Evolutionary conservation across 148 eudicot species (phyloP), one percentile per base, ranked within the genome.

Genomic region (Pharnaceum exiguum): DNA sequence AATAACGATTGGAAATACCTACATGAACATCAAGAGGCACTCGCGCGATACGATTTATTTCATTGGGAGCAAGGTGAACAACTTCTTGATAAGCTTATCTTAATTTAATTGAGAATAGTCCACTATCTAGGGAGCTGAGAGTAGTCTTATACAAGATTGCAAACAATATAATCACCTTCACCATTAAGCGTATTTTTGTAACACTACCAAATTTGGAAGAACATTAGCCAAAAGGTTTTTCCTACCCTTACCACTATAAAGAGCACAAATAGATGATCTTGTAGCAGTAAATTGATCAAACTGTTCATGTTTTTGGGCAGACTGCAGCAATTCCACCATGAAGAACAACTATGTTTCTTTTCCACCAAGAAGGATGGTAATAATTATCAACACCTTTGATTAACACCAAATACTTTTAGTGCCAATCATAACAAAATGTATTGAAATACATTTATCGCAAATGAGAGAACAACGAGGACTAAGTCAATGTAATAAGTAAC

Each of bases 161-260:
- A 93, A 71, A 69, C n/a, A n/a, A n/a, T n/a, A n/a, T 93, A 93
- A 38, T 96, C 90, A 59, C 90, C 83, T 77, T 93, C 95, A 79
- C 88, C 98, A 74, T 85, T 79, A 38, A 88, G 82, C 67, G 74
- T 75, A 67, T 88, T n/a, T 93, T 69, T 93, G 98, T 68, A 96
- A 93, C 73, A 81, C 95, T 1, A 95, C 98, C 75, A 93, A 74
- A 77, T 85, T 85, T 45, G 98, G 98, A 57, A 93, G 93, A 18
- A 93, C 90, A 68, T 88, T 96, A 48, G 96, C 98, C 61, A 93
- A 75, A 71, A 93, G 80, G 72, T 93, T 89, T 51, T 93, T 82
- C 98, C 98, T 87, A 68, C 90, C 98, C 81, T 93, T 96, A 69
- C 95, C 94, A 51, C 88, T 75, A 71, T 88, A 88, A 66, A 93